These are phyloP conservation scores for Mimosa bimucronata DNA, from an alignment of 306 rosid species.

Conservation along the genomic window DNA sequence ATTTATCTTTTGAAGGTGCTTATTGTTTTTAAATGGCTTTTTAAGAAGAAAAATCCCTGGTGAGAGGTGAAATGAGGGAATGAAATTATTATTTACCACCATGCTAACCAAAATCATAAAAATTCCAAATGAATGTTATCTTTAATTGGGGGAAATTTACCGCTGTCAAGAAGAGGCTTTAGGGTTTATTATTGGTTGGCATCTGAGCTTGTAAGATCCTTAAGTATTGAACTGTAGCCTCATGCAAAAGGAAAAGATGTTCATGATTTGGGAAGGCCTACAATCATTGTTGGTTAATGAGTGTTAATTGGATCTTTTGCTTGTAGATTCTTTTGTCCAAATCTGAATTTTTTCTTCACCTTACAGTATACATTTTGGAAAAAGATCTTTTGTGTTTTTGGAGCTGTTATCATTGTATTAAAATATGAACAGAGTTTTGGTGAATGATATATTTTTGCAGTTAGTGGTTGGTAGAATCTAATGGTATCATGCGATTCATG, in stretches of 20 bases:
- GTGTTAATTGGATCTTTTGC: slow-evolving; percentile 11
- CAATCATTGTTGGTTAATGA: slow-evolving; percentile 22
- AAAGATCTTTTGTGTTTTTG: neutral
- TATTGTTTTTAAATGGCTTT: too few species aligned
- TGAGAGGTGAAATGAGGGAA: neutral
- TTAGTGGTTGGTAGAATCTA: neutral
- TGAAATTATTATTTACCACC: neutral
- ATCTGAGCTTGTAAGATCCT: neutral
- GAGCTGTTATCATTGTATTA: neutral
- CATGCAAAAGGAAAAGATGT: neutral
- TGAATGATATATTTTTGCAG: neutral
- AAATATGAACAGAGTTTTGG: neutral
- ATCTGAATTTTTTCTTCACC: slow-evolving; percentile 7
- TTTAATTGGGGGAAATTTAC: neutral
- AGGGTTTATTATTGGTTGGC: neutral
- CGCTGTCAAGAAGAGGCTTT: neutral
- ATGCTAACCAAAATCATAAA: neutral
- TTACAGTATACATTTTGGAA: slow-evolving; percentile 7
- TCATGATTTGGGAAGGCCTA: neutral
- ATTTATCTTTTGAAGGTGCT: too few species aligned
- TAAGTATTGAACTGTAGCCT: neutral
- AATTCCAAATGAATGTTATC: neutral
- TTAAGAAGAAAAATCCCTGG: neutral
- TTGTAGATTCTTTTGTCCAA: neutral
- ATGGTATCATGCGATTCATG: neutral